Evolutionary conservation across 108 stramenopile genomes (phyloP).

Genomic region (Nitzschia palea): DNA sequence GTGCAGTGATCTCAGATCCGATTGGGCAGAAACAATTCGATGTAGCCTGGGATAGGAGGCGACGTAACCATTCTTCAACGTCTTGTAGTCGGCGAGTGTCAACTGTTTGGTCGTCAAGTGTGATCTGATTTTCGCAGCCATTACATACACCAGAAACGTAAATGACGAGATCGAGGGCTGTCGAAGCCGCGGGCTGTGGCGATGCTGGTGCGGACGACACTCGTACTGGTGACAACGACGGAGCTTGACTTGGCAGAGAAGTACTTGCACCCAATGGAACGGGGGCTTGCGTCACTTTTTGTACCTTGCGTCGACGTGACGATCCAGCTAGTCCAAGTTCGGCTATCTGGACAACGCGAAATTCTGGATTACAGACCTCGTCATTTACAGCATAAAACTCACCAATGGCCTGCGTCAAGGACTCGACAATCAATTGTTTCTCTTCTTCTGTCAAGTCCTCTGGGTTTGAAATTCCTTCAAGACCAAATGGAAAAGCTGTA

Average conservation of each 20-base stretch:
- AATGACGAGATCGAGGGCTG: background rate
- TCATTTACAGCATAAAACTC: background rate
- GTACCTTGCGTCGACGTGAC: too few species aligned
- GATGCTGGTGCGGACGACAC: background rate
- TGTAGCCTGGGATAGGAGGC: background rate
- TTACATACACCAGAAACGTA: background rate
- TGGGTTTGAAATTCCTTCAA: background rate
- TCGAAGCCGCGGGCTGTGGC: too few species aligned
- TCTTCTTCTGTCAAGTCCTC: background rate
- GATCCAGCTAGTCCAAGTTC: background rate
- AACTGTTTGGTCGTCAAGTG: background rate
- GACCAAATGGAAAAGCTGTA: background rate
- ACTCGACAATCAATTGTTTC: background rate
- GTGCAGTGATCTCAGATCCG: background rate
- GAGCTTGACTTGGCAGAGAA: background rate
- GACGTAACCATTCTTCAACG: background rate
- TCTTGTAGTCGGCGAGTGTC: background rate
- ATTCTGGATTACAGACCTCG: background rate
- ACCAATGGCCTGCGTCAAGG: background rate
- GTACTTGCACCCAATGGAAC: too few species aligned
- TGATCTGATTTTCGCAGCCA: background rate
- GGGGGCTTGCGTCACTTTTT: too few species aligned
- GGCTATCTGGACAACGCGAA: background rate
- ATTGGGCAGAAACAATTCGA: background rate
- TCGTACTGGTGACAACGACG: background rate